Evolutionary conservation across 1,139 yeast genomes (phyloP).

Genomic region (Hanseniaspora uvarum): DNA sequence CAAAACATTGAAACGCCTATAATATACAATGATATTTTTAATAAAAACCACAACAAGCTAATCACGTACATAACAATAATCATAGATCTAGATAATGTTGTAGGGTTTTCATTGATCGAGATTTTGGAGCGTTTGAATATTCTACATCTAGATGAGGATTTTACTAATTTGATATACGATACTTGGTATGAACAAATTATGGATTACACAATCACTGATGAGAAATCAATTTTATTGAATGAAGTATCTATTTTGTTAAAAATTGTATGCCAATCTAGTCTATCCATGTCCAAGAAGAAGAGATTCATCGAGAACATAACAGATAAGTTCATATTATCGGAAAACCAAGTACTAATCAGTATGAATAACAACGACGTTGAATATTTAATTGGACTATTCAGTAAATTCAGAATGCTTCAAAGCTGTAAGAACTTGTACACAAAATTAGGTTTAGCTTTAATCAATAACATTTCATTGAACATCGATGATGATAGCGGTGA

Average conservation of each 20-base stretch:
- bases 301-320: background rate
- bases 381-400: conserved; percentile 4
- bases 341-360: background rate
- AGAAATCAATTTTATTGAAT: background rate
- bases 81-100: conserved; percentile 9
- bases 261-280: background rate
- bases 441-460: conserved; percentile 3
- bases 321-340: background rate
- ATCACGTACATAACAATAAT: conserved; percentile 5
- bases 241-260: conserved; percentile 2
- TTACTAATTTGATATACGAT: conserved; percentile 5
- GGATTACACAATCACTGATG: background rate
- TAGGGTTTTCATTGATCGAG: conserved; percentile 12
- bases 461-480: background rate
- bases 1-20: background rate
- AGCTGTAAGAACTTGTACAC: conserved; percentile 5
- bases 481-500: background rate
- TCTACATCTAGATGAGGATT: background rate
- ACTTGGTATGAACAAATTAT: background rate
- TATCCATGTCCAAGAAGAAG: conserved; percentile 1
- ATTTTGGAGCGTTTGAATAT: conserved; percentile 4
- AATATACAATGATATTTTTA: conserved; percentile 6
- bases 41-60: background rate
- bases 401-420: conserved; percentile 12
- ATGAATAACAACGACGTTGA: conserved; percentile 15